These are phyloP conservation scores for Zoysia pacifica DNA, from an alignment of 176 grass and related monocot species.

Conservation along the genomic window DNA sequence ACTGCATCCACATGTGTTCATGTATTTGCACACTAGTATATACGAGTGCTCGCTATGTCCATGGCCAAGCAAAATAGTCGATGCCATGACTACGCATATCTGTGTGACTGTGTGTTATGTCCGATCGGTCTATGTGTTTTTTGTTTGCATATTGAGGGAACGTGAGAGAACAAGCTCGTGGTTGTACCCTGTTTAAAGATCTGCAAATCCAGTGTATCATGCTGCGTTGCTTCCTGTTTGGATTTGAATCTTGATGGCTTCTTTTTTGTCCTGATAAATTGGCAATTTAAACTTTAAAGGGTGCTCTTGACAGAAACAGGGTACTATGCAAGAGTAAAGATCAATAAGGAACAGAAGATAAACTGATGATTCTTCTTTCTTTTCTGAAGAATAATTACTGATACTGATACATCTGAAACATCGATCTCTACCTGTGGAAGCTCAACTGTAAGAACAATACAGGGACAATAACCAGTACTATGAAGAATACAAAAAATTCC, in stretches of 20 bases:
- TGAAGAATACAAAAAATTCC: background rate
- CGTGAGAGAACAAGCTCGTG: background rate
- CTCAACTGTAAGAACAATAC: slow-evolving; percentile 5
- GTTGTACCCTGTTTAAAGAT: slow-evolving; percentile 8
- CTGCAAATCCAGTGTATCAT: slow-evolving; percentile 17
- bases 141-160: slow-evolving; percentile 11
- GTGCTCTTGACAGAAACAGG: background rate
- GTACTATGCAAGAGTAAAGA: background rate
- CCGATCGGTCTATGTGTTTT: slow-evolving; percentile 18
- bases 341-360: background rate
- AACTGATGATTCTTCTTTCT: background rate
- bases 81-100: slow-evolving; percentile 22
- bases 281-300: background rate
- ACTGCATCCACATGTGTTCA: background rate
- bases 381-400: slow-evolving; percentile 21
- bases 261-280: background rate
- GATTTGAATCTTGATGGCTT: slow-evolving; percentile 11
- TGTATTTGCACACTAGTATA: too few species aligned
- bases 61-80: slow-evolving; percentile 28
- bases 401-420: background rate
- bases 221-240: background rate
- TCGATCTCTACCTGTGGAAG: slow-evolving; percentile 1
- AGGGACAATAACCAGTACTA: background rate
- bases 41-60: background rate
- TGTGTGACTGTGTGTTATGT: slow-evolving; percentile 30